A percentile compares a stretch with the other conserved stretches of the same genome.
phyloP scores from a whole-genome alignment of 345 rosid species.

The Kandelia obovata region DNA sequence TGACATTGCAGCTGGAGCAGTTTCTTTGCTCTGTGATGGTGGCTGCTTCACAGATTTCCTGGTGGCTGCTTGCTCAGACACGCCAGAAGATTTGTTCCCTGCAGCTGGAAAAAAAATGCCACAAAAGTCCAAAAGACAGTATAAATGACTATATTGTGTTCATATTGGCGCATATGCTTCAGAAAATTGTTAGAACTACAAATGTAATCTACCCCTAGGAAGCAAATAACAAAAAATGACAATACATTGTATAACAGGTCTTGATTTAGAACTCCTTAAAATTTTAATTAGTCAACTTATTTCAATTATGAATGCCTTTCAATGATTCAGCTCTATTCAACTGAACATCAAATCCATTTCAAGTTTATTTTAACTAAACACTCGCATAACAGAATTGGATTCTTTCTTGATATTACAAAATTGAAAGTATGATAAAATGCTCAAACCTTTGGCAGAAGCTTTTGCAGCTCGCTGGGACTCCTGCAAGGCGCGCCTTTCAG shows the following conservation, averaged over 20 bases:
- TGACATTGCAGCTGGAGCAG: slow-evolving; percentile 27
- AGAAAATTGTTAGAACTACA: too few relatives aligned
- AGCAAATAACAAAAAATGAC: too few relatives aligned
- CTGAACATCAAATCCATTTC: background rate
- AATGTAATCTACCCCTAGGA: too few relatives aligned
- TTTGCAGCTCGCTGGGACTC: slow-evolving; percentile 34
- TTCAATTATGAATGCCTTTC: too few relatives aligned
- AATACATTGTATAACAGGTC: too few relatives aligned
- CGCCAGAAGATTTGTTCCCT: slow-evolving; percentile 34
- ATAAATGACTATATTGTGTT: background rate
- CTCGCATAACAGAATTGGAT: background rate
- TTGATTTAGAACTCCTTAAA: too few relatives aligned
- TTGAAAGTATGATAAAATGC: background rate
- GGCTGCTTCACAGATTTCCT: slow-evolving; percentile 18
- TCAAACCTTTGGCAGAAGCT: slow-evolving; percentile 31
- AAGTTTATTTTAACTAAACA: background rate
- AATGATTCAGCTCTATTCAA: background rate
- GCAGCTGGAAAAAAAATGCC: slow-evolving; percentile 19
- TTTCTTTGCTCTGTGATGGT: slow-evolving; percentile 19
- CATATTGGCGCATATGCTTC: background rate
- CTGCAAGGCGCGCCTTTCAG: slow-evolving; percentile 36
- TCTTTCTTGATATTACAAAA: background rate
- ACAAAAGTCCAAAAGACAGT: background rate
- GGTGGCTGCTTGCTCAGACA: slow-evolving; percentile 11
- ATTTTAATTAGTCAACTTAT: too few relatives aligned